Percentiles rank a stretch among this genome's conserved stretches.
These are phyloP conservation scores for Candida ortonii DNA, from an alignment of 805 yeast species.

Conservation along the genomic window DNA sequence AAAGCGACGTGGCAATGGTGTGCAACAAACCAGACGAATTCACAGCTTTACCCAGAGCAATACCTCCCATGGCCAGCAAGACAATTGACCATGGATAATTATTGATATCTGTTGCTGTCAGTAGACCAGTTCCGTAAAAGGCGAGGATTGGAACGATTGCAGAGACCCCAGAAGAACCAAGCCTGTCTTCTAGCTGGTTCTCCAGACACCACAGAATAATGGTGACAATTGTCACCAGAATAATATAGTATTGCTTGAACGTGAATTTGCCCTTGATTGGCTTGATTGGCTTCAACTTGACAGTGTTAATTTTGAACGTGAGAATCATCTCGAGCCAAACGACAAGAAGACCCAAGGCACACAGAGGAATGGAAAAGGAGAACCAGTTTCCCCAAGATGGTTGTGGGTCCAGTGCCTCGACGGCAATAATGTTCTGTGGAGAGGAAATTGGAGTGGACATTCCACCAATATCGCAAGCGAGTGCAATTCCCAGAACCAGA, in stretches of 20 bases:
- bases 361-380: constrained; percentile 47
- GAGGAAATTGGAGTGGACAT: constrained; percentile 56
- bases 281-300: constrained; percentile 45
- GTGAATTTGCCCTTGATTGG: constrained; percentile 47
- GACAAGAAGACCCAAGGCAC: constrained; percentile 39
- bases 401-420: constrained; percentile 49
- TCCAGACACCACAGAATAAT: constrained; percentile 50
- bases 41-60: constrained; percentile 51
- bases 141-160: constrained; percentile 46
- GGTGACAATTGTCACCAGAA: constrained; percentile 40
- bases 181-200: constrained; percentile 38
- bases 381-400: constrained; percentile 61
- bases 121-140: constrained; percentile 48
- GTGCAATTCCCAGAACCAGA: constrained; percentile 39
- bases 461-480: constrained; percentile 52
- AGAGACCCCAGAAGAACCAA: constrained; percentile 49
- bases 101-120: constrained; percentile 47
- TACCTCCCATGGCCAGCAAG: constrained; percentile 54
- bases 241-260: constrained; percentile 42
- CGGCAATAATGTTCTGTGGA: constrained; percentile 54
- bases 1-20: constrained; percentile 45
- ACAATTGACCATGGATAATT: constrained; percentile 56
- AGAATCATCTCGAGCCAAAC: constrained; percentile 49
- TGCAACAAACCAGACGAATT: constrained; percentile 46
- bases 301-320: constrained; percentile 49